Base-by-base conservation (phyloP, 2,329 filamentous ascomycete species). In the Dactylellina leptospora region DNA sequence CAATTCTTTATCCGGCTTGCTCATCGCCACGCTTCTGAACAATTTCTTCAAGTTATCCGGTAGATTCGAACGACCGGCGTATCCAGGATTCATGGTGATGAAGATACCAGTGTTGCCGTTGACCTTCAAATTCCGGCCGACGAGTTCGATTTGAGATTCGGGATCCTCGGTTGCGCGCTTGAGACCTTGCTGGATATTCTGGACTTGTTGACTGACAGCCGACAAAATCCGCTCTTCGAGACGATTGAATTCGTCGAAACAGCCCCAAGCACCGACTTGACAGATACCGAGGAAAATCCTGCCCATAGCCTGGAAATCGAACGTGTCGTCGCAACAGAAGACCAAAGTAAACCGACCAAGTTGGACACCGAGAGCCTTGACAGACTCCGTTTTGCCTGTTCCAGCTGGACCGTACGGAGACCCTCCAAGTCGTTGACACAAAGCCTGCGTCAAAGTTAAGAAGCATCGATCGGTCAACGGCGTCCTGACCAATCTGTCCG, bases 11-110 rank as follows among this genome's bases (percentile, higher is more conserved):
- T 99, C 96, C 0, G 95, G 95, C 81, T 97, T 99, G 9, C 95
- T 99, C 95, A 99, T 99, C 74, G 95, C 95, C 55, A 99, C 93
- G 78, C 95, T 99, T 79, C 96, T 89, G 87, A 99, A 99, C 40
- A 99, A 84, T 82, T 99, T 99, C 87, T 99, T 99, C 82, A 99
- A 81, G 80, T 99, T 99, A 82, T 99, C 95, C 1, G 95, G 95
- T 78, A 99, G 82, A 81, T 99, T 99, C 53, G 95, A 99, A 81
- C 95, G 91, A 64, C 95, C 95, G 58, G 95, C 95, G 81, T 99
- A 99, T 56, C 95, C 95, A 80, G 95, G 95, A 80, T 99, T 99
- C 96, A 99, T 99, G 38, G 95, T 99, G 80, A 99, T 99, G 83
- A 99, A 99, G 79, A 99, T 95, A 76, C 95, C 95, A 54, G 96